Evolutionary conservation across 345 rosid species (phyloP).

Genomic region (Turritis glabra): DNA sequence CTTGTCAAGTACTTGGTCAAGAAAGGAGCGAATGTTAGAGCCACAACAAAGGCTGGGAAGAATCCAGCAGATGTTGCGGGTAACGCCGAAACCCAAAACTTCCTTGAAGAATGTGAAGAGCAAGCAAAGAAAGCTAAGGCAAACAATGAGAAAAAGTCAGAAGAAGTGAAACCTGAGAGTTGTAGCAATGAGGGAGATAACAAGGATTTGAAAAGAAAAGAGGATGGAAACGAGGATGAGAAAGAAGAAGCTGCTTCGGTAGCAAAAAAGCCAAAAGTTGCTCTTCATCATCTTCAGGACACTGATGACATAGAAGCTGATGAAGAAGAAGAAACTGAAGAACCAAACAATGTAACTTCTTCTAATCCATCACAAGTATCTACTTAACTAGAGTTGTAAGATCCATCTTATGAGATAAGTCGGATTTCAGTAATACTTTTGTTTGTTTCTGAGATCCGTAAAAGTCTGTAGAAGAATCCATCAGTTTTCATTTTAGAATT

Average conservation of each 20-base stretch:
- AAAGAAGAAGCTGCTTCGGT: slow-evolving; percentile 47
- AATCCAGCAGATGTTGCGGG: slow-evolving; percentile 75
- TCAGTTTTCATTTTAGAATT: neutral
- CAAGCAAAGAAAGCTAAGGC: slow-evolving; percentile 40
- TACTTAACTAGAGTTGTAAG: slow-evolving; percentile 20
- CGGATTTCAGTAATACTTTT: neutral
- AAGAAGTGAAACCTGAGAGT: slow-evolving; percentile 41
- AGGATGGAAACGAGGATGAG: slow-evolving; percentile 49
- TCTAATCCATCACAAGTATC: slow-evolving; percentile 21
- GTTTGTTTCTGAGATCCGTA: slow-evolving; percentile 3
- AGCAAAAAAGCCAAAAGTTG: slow-evolving; percentile 62
- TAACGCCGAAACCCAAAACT: slow-evolving; percentile 51
- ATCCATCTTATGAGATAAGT: neutral
- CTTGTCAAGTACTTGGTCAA: slow-evolving; percentile 69
- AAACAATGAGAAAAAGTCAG: slow-evolving; percentile 39
- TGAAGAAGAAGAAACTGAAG: slow-evolving; percentile 27
- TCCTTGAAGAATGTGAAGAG: slow-evolving; percentile 60
- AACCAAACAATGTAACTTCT: slow-evolving; percentile 24
- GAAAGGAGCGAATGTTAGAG: slow-evolving; percentile 68
- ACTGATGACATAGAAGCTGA: slow-evolving; percentile 65
- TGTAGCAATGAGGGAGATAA: slow-evolving; percentile 30
- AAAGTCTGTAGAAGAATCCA: neutral
- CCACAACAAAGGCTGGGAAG: slow-evolving; percentile 78
- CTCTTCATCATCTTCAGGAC: slow-evolving; percentile 66
- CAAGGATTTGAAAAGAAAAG: slow-evolving; percentile 38